Evolutionary conservation across 169 alveolate species (phyloP), one percentile per base, ranked within the genome.

Genomic region (Cryptosporidium muris): DNA sequence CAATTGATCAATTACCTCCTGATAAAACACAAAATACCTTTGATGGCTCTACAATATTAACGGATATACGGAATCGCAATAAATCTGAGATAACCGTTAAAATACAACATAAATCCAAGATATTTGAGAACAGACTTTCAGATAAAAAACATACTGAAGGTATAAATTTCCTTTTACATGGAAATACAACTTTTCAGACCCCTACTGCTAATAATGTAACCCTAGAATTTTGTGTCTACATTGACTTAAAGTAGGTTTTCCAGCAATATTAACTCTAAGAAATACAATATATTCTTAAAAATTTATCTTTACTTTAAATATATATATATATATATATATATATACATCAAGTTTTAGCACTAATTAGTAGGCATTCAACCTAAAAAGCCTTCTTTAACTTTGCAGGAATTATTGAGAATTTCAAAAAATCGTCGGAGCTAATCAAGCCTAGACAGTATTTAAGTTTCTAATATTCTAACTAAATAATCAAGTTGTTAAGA

Each of bases 141-240:
- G 25, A 25, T 25, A 25, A 25, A 25, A 25, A 25, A 25, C 25
- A 25, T 25, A 25, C 25, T 25, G 25, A 25, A 25, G 25, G 25
- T 25, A 25, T 25, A 25, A 25, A 25, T 25, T 25, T 25, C 25
- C 25, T 25, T 25, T 25, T 25, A 25, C 25, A 25, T 25, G 67
- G 63, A 34, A 11, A 58, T 53, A 6, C 85, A 25, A 74, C 43
- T 56, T 74, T 74, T n/a, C 66, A 74, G 34, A 58, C 85, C 9
- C 85, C 85, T n/a, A 74, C 85, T 5, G 85, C 74, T 12, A 42
- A 56, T 47, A 63, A 74, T 12, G 54, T 68, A 2, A 74, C 68
- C 16, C 25, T 74, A n/a, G 14, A 51, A 45, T 49, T 67, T 36
- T 52, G 37, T 51, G 16, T 67, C 34, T 4, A 52, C 5, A 38